Conservation (phyloP, 257 asterid species). For the Rehmannia glutinosa region DNA sequence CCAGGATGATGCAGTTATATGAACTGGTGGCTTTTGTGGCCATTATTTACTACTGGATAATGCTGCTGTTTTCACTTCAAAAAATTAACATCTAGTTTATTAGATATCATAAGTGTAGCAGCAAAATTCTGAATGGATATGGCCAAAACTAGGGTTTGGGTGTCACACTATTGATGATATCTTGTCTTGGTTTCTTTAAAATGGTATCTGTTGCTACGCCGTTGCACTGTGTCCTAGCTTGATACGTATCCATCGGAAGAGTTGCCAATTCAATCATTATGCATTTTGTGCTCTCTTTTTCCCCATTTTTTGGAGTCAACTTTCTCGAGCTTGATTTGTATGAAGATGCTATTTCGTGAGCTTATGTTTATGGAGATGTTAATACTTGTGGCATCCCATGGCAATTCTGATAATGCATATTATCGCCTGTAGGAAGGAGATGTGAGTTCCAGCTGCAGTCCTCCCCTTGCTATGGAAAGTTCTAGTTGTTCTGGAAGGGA, state of each 20-base stretch:
- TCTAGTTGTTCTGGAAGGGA: conserved; percentile 21
- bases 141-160: not conserved
- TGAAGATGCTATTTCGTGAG: not conserved
- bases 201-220: not conserved
- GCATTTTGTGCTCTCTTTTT: not conserved
- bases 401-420: not conserved
- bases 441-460: conserved; percentile 24
- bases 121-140: not conserved
- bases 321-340: conserved; percentile 6
- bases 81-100: too few species aligned
- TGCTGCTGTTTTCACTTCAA: too few species aligned
- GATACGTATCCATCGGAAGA: not conserved
- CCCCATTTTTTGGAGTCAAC: not conserved
- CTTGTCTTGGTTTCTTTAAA: not conserved
- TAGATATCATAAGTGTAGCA: too few species aligned
- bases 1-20: too few species aligned
- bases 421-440: conserved; percentile 40
- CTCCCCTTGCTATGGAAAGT: conserved; percentile 22
- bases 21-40: too few species aligned
- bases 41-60: too few species aligned
- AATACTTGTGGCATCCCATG: not conserved
- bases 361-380: not conserved
- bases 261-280: not conserved
- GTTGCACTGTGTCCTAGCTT: not conserved
- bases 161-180: not conserved